A percentile compares a stretch with the other conserved stretches of the same genome.
Evolutionary conservation across 1,284 basidiomycete genomes (phyloP).

Genomic region (Leccinum holopus): DNA sequence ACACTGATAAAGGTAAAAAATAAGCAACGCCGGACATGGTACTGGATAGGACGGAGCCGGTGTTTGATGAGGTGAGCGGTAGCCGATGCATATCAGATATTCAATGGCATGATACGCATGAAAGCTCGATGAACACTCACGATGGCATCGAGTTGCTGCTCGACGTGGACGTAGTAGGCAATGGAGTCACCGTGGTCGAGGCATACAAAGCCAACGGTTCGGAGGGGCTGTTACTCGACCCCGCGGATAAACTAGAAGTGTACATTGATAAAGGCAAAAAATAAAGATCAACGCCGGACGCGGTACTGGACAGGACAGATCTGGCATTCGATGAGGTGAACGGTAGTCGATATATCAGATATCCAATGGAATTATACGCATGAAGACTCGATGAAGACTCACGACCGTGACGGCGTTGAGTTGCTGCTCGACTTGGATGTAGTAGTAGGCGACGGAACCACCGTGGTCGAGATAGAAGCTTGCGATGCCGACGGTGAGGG

Average conservation of each 20-base stretch:
- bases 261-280: neutral
- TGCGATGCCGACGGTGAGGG: neutral
- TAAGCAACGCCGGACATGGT: neutral
- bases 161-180: neutral
- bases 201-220: neutral
- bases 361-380: neutral
- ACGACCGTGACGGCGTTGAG: neutral
- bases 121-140: slow-evolving; percentile 5
- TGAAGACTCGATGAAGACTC: neutral
- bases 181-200: neutral
- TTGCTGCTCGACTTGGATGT: neutral
- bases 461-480: neutral
- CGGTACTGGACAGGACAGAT: neutral
- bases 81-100: neutral
- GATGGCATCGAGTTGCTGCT: neutral
- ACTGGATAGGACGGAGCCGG: neutral
- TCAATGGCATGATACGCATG: neutral
- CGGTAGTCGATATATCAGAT: neutral
- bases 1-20: neutral
- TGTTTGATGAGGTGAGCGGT: neutral
- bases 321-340: neutral
- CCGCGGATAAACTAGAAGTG: neutral
- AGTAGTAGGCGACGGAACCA: neutral
- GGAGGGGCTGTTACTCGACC: neutral
- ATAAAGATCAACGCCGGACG: neutral